Evolutionary conservation across 2,329 filamentous ascomycete species (phyloP), one percentile per base, ranked within the genome.

Genomic region (Penicillium brevicompactum): DNA sequence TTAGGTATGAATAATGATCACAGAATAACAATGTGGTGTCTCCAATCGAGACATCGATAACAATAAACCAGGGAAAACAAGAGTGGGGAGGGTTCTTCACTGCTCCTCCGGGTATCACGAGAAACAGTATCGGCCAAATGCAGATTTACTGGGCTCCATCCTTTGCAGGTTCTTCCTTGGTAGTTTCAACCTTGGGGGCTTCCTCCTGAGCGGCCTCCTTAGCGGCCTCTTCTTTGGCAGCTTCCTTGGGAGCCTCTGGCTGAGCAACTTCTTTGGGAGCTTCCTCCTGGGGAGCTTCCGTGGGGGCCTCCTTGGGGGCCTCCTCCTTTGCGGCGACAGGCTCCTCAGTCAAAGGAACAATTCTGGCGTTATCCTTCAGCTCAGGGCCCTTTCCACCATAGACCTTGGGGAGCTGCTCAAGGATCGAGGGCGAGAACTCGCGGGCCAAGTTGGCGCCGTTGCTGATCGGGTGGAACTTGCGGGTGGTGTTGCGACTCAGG

Each of bases 401-500:
- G 58, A 83, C 85, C 61, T 82, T 81, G 2, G 92, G 91, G 46
- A 97, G 76, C 44, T 83, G 81, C 46, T 83, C 78, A 11, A 84
- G 86, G 54, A 94, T 78, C 2, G 67, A 69, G 6, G 65, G 68
- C 46, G 79, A 74, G 55, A 86, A 76, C 70, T 89, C 84, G 14
- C 78, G 78, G 16, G 85, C 86, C 47, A 97, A 79, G 53, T 84
- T 85, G 42, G 78, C 83, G 21, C 92, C 92, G 65, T 89, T 90
- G 59, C 83, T 81, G 77, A 92, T 85, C 44, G 89, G 89, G 67
- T 91, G 88, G 76, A 92, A 91, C 71, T 92, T 92, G 77, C 87
- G 87, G 62, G 89, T 82, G 1, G 89, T 92, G 68, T 88, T 87
- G 47, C 86, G 80, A 30, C 87, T 85, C 42, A 92, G 79, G 71